Percentiles rank a stretch among this genome's conserved stretches.
Conservation (phyloP, 225 moss, liverwort and hornwort genomes). For the Antitrichia curtipendula region DNA sequence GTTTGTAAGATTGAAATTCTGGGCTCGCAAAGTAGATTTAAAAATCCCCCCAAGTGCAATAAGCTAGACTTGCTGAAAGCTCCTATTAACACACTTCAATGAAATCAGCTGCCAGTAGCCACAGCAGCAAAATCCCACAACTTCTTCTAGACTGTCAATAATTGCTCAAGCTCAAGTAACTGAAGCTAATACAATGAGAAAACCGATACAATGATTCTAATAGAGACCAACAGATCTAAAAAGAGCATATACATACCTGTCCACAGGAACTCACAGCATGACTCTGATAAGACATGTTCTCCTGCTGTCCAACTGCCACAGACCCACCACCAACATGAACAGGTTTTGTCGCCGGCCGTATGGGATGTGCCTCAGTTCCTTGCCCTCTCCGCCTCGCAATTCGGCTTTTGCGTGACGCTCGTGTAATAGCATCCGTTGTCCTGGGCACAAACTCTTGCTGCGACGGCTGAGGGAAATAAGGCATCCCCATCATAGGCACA, state of each 20-base stretch:
- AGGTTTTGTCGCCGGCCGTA: background rate
- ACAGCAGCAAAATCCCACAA: background rate
- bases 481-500: conserved; percentile 30
- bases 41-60: background rate
- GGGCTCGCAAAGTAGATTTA: background rate
- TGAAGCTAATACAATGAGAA: background rate
- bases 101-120: background rate
- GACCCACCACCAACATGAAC: background rate
- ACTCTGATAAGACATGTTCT: background rate
- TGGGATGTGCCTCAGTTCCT: background rate
- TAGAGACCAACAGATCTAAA: background rate
- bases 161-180: background rate
- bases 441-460: conserved; percentile 1
- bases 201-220: background rate
- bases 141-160: background rate
- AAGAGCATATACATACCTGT: background rate
- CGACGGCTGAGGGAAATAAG: conserved; percentile 2
- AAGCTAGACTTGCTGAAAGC: background rate
- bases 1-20: background rate
- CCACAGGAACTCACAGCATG: background rate
- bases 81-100: background rate
- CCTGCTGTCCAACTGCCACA: background rate
- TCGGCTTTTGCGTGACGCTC: conserved; percentile 35
- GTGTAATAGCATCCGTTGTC: conserved; percentile 5
- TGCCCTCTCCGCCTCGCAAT: conserved; percentile 31